Evolutionary conservation across 345 rosid genomes (phyloP), one percentile per base, ranked within the genome.

Genomic region (Dipteronia dyeriana): DNA sequence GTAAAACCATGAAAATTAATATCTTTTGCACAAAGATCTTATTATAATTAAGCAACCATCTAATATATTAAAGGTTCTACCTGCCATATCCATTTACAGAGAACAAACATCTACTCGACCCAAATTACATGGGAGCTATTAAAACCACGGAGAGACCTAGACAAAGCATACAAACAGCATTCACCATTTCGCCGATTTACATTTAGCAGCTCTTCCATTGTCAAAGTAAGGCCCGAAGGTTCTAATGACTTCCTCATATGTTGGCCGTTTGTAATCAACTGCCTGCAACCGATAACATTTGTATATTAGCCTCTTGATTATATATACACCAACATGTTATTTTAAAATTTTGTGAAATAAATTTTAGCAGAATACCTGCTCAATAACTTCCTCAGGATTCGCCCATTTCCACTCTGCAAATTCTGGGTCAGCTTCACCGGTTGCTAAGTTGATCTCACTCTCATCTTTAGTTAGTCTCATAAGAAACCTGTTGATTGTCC

Each of bases 351-450:
- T 61, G 54, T 5, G 3, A 0, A 60, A 25, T 26, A 19, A 11
- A 23, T 25, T 17, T 51, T 16, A 5, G 7, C 38, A 23, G 3
- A 68, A 20, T 78, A 90, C 95, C 91, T 89, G 99, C 81, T 91
- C 98, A 7, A 91, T 56, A 64, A 93, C 97, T 86, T 93, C 97
- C 76, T 88, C 95, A 13, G 93, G 92, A 74, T 78, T 89, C 3
- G 92, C 86, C 98, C 98, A 95, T 77, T 93, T 95, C 98, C 98
- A 95, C 87, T 95, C 98, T 1, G 97, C 85, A 80, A 95, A 95
- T 86, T 91, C 98, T 10, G 92, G 87, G 56, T 91, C 98, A 14
- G 90, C 90, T 85, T 87, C 96, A 10, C 90, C 92, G 39, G 78
- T 91, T 38, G 85, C 95, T 78, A 95, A 74, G 86, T 95, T 91